These are phyloP conservation scores for Prinsepia uniflora DNA, from an alignment of 306 rosid species.

Conservation along the genomic window DNA sequence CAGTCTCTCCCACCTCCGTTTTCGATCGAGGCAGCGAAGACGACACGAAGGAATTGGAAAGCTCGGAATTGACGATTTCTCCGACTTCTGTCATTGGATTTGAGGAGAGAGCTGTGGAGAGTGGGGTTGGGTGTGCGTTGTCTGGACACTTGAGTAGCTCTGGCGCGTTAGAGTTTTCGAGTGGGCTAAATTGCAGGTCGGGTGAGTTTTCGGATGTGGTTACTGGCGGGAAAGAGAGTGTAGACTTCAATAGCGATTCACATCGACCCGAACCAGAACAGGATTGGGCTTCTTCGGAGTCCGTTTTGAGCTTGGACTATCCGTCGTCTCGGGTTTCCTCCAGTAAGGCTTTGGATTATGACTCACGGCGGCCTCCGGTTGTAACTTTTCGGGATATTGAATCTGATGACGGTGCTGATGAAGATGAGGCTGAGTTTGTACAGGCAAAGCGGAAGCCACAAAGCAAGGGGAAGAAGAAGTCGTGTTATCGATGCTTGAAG, in stretches of 20 bases:
- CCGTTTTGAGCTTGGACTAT: slow-evolving; percentile 70
- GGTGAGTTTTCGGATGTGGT: slow-evolving; percentile 63
- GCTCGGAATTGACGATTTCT: slow-evolving; percentile 54
- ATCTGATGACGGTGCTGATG: slow-evolving; percentile 58
- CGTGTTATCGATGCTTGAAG: slow-evolving; percentile 78
- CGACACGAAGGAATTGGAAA: slow-evolving; percentile 42
- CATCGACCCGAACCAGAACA: slow-evolving; percentile 38
- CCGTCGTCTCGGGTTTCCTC: slow-evolving; percentile 89
- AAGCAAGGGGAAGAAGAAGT: slow-evolving; percentile 70
- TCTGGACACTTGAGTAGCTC: slow-evolving; percentile 80
- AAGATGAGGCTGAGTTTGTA: slow-evolving; percentile 44
- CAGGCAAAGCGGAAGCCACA: slow-evolving; percentile 49
- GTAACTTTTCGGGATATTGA: slow-evolving; percentile 64
- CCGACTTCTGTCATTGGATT: slow-evolving; percentile 77
- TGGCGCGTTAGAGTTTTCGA: slow-evolving; percentile 73
- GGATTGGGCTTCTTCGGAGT: slow-evolving; percentile 76
- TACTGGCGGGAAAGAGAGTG: slow-evolving; percentile 56
- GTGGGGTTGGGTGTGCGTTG: slow-evolving; percentile 36
- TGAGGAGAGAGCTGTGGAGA: slow-evolving; percentile 48
- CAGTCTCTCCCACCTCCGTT: slow-evolving; percentile 79
- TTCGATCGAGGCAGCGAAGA: slow-evolving; percentile 46
- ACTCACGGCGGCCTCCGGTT: slow-evolving; percentile 42
- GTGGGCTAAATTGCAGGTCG: slow-evolving; percentile 45
- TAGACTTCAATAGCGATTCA: slow-evolving; percentile 49
- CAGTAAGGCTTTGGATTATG: slow-evolving; percentile 51